Evolutionary conservation across 2,329 filamentous ascomycete genomes (phyloP), one percentile per base, ranked within the genome.

Genomic region (Chaetomiaceae sp.): DNA sequence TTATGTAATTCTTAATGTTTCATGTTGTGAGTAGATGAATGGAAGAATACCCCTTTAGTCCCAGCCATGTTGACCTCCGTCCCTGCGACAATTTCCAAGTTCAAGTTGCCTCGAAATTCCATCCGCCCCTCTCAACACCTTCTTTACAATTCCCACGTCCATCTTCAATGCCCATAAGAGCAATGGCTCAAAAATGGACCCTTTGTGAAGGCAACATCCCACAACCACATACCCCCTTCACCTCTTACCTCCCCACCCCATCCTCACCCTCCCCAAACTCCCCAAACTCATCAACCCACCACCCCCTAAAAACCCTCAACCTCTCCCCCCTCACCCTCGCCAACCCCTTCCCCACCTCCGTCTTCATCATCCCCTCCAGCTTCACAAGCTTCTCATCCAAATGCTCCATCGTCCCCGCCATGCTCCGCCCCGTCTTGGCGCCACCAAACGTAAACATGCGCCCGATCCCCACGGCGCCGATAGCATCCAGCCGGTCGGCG

Each of bases 401-500:
- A 73, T 95, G 89, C 44, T 80, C 75, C 57, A 95, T 81, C 6
- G 84, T 82, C 43, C 82, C 80, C 36, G 77, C 76, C 76, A 95
- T 78, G 22, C 75, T 72, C 4, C 69, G 68, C 11, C 66, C 65
- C 31, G 69, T 69, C 68, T 79, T 82, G 11, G 84, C 85, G 0
- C 86, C 91, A 0, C 87, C 83, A 67, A 84, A 96, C 0, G 86
- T 84, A 67, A 94, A 91, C 37, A 81, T 82, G 39, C 92, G 76
- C 2, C 82, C 91, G 53, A 96, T 85, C 0, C 92, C 92, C 27
- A 96, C 81, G 0, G 88, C 89, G 1, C 91, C 92, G 46, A 96
- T 84, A 4, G 91, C 88, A 71, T 97, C 92, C n/a, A 97, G 75
- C 6, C 91, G 79, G 72, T 96, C 92, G 4, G 91, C 91, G 69